Evolutionary conservation across 2,329 filamentous ascomycete species (phyloP), one percentile per base, ranked within the genome.

Genomic region (Epichloe glyceriae): DNA sequence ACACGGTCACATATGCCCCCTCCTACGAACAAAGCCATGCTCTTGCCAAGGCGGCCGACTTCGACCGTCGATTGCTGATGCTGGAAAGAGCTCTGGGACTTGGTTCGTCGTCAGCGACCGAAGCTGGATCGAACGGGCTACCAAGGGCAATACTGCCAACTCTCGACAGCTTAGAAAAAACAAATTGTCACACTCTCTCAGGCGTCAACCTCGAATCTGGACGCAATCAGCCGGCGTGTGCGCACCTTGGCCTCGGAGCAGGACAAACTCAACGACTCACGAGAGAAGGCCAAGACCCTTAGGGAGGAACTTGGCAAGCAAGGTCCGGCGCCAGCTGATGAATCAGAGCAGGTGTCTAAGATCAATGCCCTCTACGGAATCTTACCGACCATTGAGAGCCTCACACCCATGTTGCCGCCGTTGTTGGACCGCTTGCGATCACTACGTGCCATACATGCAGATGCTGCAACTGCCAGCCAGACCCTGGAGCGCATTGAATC

Each of bases 301-400:
- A 74, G 83, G 54, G 82, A 84, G 50, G 76, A 78, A 30, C 68
- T 83, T 20, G 72, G 72, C 10, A 67, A 71, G 33, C 71, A 73
- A 17, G 70, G 64, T 8, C 64, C 70, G 1, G 61, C 69, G 4
- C 69, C 73, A 19, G 60, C 61, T 8, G 65, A 78, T 51, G 73
- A 83, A 55, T 70, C 75, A 8, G 88, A 95, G 59, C 86, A 94
- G 59, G 77, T 82, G 40, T 77, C 86, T 49, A 95, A 95, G 65
- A 86, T 98, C 64, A 93, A 95, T 57, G 87, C 90, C 1, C 78
- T 98, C 5, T 96, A 96, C 67, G 85, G 86, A 1, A 87, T 88
- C 3, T 72, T 98, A 15, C 85, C 89, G 1, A 93, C 88, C 0
- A 93, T 98, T 52, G 89, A 95, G 67, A 86, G 78, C 51, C 74